These are phyloP conservation scores for Yamadazyma tumulicola DNA, from an alignment of 805 yeast species.

Conservation along the genomic window DNA sequence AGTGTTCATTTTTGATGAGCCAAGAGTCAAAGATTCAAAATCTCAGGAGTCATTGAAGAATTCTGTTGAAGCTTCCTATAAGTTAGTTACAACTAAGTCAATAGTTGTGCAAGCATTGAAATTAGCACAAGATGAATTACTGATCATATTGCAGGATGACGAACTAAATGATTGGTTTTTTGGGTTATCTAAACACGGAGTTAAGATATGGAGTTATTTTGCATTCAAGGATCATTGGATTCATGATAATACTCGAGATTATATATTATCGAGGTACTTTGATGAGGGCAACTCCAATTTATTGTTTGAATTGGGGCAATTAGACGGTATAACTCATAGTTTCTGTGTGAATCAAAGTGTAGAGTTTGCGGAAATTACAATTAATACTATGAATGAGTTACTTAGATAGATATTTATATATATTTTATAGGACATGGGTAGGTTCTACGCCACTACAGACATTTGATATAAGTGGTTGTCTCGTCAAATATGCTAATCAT, in stretches of 20 bases:
- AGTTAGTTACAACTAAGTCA: slow-evolving; percentile 37
- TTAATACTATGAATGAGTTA: no score
- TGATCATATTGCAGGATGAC: slow-evolving; percentile 44
- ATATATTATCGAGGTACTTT: slow-evolving; percentile 34
- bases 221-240: slow-evolving; percentile 70
- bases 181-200: slow-evolving; percentile 14
- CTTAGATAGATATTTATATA: no score
- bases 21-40: slow-evolving; percentile 15
- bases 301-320: slow-evolving; percentile 5
- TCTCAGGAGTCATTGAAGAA: slow-evolving; percentile 20
- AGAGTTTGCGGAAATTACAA: slow-evolving; percentile 45
- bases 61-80: slow-evolving; percentile 39
- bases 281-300: slow-evolving; percentile 6
- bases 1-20: slow-evolving; percentile 13
- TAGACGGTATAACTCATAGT: slow-evolving; percentile 49
- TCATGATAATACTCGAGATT: slow-evolving; percentile 45
- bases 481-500: no score
- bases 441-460: no score
- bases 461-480: no score
- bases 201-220: slow-evolving; percentile 52
- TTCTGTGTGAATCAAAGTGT: slow-evolving; percentile 58
- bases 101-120: slow-evolving; percentile 53
- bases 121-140: slow-evolving; percentile 61
- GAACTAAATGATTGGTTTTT: slow-evolving; percentile 50
- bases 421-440: no score